These are phyloP conservation scores for Beverwykella pulmonaria DNA, from an alignment of 495 filamentous ascomycete species.

Conservation along the genomic window DNA sequence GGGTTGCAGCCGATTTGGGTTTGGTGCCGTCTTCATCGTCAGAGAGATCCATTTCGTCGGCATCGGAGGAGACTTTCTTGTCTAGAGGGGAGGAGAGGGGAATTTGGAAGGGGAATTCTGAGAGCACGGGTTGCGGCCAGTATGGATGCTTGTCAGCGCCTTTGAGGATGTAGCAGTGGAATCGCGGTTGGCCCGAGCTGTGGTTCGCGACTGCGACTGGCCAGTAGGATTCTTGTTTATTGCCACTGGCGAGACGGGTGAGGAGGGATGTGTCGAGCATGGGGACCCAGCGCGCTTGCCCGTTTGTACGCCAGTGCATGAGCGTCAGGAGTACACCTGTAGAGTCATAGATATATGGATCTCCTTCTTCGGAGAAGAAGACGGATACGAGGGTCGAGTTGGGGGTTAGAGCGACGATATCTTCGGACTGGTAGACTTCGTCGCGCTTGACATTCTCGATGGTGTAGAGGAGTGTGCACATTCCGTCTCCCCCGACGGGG, in stretches of 20 bases:
- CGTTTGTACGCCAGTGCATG: constrained; percentile 83
- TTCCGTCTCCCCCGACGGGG: constrained; percentile 75
- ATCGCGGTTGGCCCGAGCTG: constrained; percentile 54
- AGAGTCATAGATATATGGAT: constrained; percentile 92
- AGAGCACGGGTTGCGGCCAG: constrained; percentile 88
- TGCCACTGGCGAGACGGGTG: constrained; percentile 76
- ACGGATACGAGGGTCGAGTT: constrained; percentile 72
- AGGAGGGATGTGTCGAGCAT: constrained; percentile 85
- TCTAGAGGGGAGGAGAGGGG: constrained; percentile 63
- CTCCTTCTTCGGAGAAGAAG: constrained; percentile 89
- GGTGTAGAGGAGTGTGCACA: constrained; percentile 74
- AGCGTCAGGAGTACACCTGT: constrained; percentile 84
- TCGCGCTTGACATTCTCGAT: constrained; percentile 93
- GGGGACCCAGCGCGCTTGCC: constrained; percentile 88
- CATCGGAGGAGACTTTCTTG: constrained; percentile 47
- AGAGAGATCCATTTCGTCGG: constrained; percentile 37
- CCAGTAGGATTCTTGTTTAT: constrained; percentile 89
- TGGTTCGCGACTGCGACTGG: constrained; percentile 89
- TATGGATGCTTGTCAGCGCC: constrained; percentile 91
- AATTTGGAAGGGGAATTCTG: constrained; percentile 89
- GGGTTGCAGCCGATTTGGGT: constrained; percentile 42
- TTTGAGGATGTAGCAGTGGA: constrained; percentile 99
- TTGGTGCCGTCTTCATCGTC: constrained; percentile 46
- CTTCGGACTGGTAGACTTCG: constrained; percentile 88
- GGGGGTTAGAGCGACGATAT: constrained; percentile 79